Percentiles rank a stretch among this genome's conserved stretches.
These are phyloP conservation scores for Colletotrichum musae DNA, from an alignment of 2,329 filamentous ascomycete species.

Conservation along the genomic window DNA sequence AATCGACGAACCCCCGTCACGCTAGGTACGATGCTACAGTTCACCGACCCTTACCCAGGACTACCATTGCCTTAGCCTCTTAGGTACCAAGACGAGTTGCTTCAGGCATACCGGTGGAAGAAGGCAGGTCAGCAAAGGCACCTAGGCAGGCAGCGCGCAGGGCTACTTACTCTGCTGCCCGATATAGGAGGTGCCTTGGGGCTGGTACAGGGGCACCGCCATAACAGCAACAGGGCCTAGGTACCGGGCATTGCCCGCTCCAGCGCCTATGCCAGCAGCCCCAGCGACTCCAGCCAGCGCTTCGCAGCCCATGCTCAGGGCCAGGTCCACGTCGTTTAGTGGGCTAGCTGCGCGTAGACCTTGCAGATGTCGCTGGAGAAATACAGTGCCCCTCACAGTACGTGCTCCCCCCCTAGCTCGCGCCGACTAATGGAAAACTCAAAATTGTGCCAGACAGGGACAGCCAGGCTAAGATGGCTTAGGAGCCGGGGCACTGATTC, in stretches of 20 bases:
- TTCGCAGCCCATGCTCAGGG: constrained; percentile 16
- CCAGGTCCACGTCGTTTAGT: constrained; percentile 21
- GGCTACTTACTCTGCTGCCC: too few relatives aligned
- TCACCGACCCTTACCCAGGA: constrained; percentile 26
- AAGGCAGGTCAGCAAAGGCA: neutral
- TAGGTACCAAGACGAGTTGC: neutral
- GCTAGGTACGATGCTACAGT: constrained; percentile 6
- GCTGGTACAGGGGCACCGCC: too few relatives aligned
- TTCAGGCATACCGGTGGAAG: neutral
- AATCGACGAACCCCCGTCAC: constrained; percentile 9
- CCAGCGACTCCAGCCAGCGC: constrained; percentile 28
- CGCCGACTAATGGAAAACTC: constrained; percentile 37
- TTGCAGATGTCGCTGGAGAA: neutral
- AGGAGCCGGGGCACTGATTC: constrained; percentile 33
- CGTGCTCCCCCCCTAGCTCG: neutral
- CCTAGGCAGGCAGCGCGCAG: neutral
- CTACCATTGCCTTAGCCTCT: neutral
- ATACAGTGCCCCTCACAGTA: constrained; percentile 30
- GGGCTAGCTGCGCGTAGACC: constrained; percentile 2
- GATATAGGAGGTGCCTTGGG: too few relatives aligned
- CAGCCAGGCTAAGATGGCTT: constrained; percentile 27
- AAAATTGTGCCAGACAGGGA: constrained; percentile 36
- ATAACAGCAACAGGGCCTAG: neutral
- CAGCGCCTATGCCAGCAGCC: constrained; percentile 23
- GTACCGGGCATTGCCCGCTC: constrained; percentile 5